Evolutionary conservation across 2,329 filamentous ascomycete species (phyloP).

Genomic region (Fusarium hainanense): DNA sequence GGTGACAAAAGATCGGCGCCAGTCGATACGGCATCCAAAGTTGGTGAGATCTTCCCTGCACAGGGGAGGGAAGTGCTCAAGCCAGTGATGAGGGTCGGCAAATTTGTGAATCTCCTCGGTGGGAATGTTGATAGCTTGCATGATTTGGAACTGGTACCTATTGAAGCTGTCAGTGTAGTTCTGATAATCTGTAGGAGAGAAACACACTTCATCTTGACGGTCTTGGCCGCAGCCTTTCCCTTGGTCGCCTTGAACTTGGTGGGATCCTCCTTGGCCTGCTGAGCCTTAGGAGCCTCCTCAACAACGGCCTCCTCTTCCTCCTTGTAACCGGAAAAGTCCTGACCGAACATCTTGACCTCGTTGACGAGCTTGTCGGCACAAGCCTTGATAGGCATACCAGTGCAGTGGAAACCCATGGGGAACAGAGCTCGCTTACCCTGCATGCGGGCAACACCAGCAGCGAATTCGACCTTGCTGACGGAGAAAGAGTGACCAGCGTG

Average conservation of each 20-base stretch:
- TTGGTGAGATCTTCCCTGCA: constrained; percentile 79
- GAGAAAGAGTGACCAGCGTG: constrained; percentile 96
- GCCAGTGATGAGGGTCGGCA: constrained; percentile 90
- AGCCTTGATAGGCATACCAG: constrained; percentile 97
- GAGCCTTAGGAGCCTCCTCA: constrained; percentile 65
- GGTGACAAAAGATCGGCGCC: constrained; percentile 91
- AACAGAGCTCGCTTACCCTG: constrained; percentile 88
- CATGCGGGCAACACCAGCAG: constrained; percentile 87
- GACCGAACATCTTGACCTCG: constrained; percentile 89
- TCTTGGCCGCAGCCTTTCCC: constrained; percentile 90
- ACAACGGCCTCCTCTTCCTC: constrained; percentile 67
- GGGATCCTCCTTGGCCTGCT: constrained; percentile 80
- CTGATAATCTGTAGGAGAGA: neutral
- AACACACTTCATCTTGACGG: constrained; percentile 79
- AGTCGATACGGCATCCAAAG: constrained; percentile 90
- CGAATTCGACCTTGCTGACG: constrained; percentile 92
- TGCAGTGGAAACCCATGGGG: constrained; percentile 91
- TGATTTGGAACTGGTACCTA: constrained; percentile 90
- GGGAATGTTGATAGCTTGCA: constrained; percentile 90
- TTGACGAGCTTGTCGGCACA: constrained; percentile 94
- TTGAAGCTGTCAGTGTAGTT: neutral
- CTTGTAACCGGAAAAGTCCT: constrained; percentile 83
- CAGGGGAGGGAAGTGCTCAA: constrained; percentile 80
- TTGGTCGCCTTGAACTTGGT: constrained; percentile 95
- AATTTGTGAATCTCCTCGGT: constrained; percentile 92